Evolutionary conservation across 352 stramenopile species (phyloP), one percentile per base, ranked within the genome.

Genomic region (Discostella stelligera): DNA sequence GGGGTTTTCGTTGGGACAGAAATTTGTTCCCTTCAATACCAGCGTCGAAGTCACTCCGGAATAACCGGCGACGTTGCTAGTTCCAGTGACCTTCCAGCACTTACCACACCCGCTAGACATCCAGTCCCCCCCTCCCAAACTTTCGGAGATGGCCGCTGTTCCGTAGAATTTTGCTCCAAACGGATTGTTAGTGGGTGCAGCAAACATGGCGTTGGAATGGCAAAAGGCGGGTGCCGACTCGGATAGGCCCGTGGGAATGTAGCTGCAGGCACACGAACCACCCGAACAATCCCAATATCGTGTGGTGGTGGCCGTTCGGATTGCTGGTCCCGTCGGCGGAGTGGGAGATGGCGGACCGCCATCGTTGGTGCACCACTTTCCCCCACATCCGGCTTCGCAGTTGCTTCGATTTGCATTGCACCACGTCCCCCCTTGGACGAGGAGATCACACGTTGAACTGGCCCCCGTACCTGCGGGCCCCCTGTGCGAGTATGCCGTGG

Each of bases 131-230:
- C 64, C 75, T 61, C 69, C 56, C 23, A 84, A 66, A 53, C 21
- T 50, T 52, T 61, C 37, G 52, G 61, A 77, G 30, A 86, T 71
- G 0, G 80, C 80, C 49, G 80, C 80, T 39, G 75, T 27, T 55
- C 80, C 80, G 56, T 84, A 86, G 55, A 77, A 84, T 32, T 60
- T 84, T 0, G 80, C 80, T 48, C 63, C 67, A 66, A 79, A 74
- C 9, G 50, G 30, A 59, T 86, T 86, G 16, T 48, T 50, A 23
- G 25, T 14, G 9, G 80, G 80, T 18, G 80, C 80, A 41, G 14
- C 65, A 68, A 86, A 86, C 65, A 86, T 81, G n/a, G 75, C 80
- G 61, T 86, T 86, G 16, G 56, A 75, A 56, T 86, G 61, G 25
- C 79, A 86, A 60, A 75, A 62, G 5, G 62, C 52, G 0, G 77